Evolutionary conservation across 2,329 filamentous ascomycete genomes (phyloP).

Genomic region (Colletotrichum australisinense): DNA sequence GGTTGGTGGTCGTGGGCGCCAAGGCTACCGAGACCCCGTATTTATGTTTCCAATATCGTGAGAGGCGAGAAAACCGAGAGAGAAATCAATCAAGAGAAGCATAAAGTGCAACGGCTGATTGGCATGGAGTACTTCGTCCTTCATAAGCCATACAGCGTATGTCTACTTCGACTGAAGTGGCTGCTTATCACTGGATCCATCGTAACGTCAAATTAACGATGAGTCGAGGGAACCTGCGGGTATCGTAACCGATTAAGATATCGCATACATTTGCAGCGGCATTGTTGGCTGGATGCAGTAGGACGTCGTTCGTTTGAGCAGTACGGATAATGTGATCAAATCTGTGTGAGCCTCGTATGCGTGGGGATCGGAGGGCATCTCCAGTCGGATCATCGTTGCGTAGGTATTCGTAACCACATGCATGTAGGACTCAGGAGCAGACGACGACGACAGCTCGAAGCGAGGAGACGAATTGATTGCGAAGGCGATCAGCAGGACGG

Average conservation of each 20-base stretch:
- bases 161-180: background rate
- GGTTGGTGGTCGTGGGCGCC: conserved; percentile 12
- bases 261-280: background rate
- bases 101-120: background rate
- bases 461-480: conserved; percentile 6
- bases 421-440: conserved; percentile 9
- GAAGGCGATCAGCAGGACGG: conserved; percentile 27
- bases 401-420: background rate
- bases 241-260: background rate
- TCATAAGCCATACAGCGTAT: background rate
- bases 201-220: background rate
- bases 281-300: background rate
- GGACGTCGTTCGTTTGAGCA: background rate
- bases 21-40: background rate
- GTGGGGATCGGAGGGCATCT: background rate
- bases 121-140: background rate
- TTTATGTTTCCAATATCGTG: background rate
- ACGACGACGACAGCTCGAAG: conserved; percentile 9
- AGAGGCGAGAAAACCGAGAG: background rate
- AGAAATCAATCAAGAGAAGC: background rate
- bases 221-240: conserved; percentile 1
- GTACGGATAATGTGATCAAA: background rate
- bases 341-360: background rate
- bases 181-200: background rate
- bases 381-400: background rate